Base-by-base conservation (phyloP, 2,329 filamentous ascomycete species). In the Curvularia sp. region DNA sequence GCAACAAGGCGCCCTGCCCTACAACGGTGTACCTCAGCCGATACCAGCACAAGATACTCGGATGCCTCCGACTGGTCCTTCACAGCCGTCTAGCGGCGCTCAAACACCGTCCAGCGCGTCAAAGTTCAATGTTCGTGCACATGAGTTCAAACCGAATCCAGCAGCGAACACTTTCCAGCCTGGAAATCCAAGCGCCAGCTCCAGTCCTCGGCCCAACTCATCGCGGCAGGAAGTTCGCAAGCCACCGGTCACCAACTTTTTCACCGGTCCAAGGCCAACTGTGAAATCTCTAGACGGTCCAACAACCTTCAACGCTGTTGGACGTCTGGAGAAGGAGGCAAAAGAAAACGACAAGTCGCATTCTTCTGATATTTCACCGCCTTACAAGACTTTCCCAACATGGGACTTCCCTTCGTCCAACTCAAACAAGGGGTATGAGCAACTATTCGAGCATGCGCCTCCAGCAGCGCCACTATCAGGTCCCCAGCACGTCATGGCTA, bases 111-210 rank as follows among this genome's bases (percentile, higher is more conserved):
- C 85, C 5, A 81, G 80, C 18, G 72, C 75, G 1, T 82, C 83
- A 6, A 82, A 83, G 58, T 84, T 89, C 74, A 88, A 88, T 62
- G 86, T 85, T 34, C 84, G 83, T 52, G 87, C 87, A 0, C 79
- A 83, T 72, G 93, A 97, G 70, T 98, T 97, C 79, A 88, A 90
- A 64, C 95, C 94, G 18, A 96, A 89, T 69, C 88, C 91, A 4
- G 89, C 89, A 61, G 93, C 93, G 0, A 85, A 86, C 43, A 83
- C 89, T 1, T 98, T 99, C 78, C 94, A 88, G 66, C 94, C 91
- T 5, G 79, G 77, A 43, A 75, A 81, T 46, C 79, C 80, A 43
- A 91, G 89, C 72, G 83, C 86, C 46, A 83, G 86, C 34, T 92
- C 91, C 2, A 96, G 90, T 71, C 91, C 92, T 80, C 64, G 83